phyloP scores from a whole-genome alignment of 2,329 filamentous ascomycete genomes.

The Paecilomyces formosus region DNA sequence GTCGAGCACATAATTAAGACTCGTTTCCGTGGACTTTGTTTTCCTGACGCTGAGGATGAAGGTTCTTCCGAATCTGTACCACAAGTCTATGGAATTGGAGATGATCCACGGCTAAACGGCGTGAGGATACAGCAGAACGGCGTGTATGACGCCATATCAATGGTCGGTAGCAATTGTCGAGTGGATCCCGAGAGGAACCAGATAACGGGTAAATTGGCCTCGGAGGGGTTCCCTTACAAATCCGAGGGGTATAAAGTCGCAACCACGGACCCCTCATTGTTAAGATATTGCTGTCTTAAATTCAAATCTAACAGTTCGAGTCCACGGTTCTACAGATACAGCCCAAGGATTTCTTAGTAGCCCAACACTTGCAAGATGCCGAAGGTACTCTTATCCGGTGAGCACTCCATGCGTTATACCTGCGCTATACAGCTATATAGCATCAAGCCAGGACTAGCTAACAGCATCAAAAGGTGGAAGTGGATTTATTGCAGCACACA shows the following conservation, averaged over 20 bases:
- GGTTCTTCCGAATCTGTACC: background rate
- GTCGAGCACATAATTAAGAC: background rate
- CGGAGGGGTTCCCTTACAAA: background rate
- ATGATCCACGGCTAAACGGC: background rate
- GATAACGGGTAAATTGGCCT: background rate
- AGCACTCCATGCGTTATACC: constrained; percentile 1
- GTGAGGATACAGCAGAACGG: background rate
- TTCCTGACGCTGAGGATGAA: background rate
- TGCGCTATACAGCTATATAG: background rate
- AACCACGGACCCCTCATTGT: background rate
- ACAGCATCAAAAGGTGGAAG: constrained; percentile 41
- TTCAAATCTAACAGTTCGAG: background rate
- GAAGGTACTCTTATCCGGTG: constrained; percentile 34
- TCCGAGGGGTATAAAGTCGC: background rate
- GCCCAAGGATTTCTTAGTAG: background rate
- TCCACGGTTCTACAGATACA: background rate
- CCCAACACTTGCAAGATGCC: constrained; percentile 19
- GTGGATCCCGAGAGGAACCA: background rate
- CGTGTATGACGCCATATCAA: background rate
- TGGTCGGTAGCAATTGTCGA: background rate
- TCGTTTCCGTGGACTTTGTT: background rate
- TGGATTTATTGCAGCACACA: constrained; percentile 60
- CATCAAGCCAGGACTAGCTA: background rate
- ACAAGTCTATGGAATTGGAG: background rate
- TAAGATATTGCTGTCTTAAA: background rate